phyloP scores from a whole-genome alignment of 2,329 filamentous ascomycete genomes.

The Ceratocystis smalleyi region DNA sequence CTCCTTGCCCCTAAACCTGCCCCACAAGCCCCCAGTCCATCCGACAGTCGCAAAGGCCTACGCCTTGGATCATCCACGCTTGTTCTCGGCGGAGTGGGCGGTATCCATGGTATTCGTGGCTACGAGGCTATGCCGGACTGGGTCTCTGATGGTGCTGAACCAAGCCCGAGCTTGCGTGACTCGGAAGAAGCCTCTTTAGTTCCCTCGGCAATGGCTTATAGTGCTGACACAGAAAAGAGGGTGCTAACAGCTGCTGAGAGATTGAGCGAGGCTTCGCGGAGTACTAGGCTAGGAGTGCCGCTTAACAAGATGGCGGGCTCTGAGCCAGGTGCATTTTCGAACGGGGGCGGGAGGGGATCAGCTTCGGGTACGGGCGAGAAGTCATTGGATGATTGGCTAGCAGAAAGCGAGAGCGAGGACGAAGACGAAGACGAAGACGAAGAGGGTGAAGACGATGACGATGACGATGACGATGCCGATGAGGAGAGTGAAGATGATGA shows the following conservation, averaged over 20 bases:
- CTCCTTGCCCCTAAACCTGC: slow-evolving; percentile 89
- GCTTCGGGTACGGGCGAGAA: slow-evolving; percentile 47
- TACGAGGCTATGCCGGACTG: slow-evolving; percentile 71
- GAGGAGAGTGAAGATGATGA: slow-evolving; percentile 35
- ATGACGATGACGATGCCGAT: slow-evolving; percentile 36
- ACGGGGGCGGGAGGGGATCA: slow-evolving; percentile 17
- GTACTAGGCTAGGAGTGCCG: slow-evolving; percentile 23
- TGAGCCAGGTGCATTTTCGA: not conserved
- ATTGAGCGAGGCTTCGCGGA: slow-evolving; percentile 41
- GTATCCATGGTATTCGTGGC: slow-evolving; percentile 57
- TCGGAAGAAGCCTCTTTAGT: slow-evolving; percentile 28
- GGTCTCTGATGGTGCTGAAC: slow-evolving; percentile 68
- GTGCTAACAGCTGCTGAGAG: slow-evolving; percentile 44
- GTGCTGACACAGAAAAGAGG: slow-evolving; percentile 24
- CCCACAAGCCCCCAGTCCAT: slow-evolving; percentile 77
- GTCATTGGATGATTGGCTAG: slow-evolving; percentile 85
- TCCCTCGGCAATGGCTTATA: slow-evolving; percentile 25
- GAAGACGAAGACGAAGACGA: slow-evolving; percentile 40
- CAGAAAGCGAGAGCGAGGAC: slow-evolving; percentile 49
- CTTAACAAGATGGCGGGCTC: not conserved
- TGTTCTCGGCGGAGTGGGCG: slow-evolving; percentile 62
- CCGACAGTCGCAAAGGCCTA: slow-evolving; percentile 63
- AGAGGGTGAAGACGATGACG: slow-evolving; percentile 32
- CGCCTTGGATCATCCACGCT: slow-evolving; percentile 73
- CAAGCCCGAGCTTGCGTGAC: slow-evolving; percentile 57